Evolutionary conservation across 495 filamentous ascomycete genomes (phyloP).

Genomic region (Echria macrotheca): DNA sequence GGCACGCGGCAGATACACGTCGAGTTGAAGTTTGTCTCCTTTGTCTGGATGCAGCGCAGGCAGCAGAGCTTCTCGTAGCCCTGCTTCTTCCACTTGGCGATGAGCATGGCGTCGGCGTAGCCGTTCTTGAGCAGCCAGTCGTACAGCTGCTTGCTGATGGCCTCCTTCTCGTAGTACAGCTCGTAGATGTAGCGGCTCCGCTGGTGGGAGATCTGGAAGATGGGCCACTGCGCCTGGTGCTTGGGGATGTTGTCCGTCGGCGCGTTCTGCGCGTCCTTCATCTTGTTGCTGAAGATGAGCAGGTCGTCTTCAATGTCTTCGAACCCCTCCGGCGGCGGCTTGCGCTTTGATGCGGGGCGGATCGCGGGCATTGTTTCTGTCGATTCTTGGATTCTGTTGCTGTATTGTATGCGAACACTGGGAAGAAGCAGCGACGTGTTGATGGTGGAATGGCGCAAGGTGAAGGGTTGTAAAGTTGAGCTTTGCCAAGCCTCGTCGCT

Average conservation of each 20-base stretch:
- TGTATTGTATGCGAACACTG: not conserved
- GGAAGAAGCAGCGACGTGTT: not conserved
- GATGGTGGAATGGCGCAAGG: not conserved
- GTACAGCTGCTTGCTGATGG: slow-evolving; percentile 84
- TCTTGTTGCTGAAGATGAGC: slow-evolving; percentile 92
- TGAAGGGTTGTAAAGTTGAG: too few species aligned
- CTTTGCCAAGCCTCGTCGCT: too few species aligned
- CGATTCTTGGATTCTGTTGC: too few species aligned
- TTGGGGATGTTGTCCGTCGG: slow-evolving; percentile 51
- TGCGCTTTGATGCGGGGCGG: slow-evolving; percentile 69
- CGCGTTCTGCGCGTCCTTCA: slow-evolving; percentile 93
- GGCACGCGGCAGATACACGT: slow-evolving; percentile 98
- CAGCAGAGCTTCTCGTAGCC: slow-evolving; percentile 99
- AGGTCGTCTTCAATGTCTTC: slow-evolving; percentile 95
- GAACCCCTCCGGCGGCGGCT: slow-evolving; percentile 92
- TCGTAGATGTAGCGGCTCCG: slow-evolving; percentile 92
- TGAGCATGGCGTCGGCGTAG: slow-evolving; percentile 89
- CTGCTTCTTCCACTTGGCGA: slow-evolving; percentile 99
- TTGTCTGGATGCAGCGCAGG: slow-evolving; percentile 92
- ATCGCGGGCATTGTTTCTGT: slow-evolving; percentile 72
- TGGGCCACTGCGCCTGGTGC: slow-evolving; percentile 89
- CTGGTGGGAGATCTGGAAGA: slow-evolving; percentile 96
- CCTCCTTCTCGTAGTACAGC: slow-evolving; percentile 95
- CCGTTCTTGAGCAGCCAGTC: slow-evolving; percentile 96
- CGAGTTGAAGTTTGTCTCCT: slow-evolving; percentile 97